Evolutionary conservation across 495 filamentous ascomycete genomes (phyloP).

Genomic region (Podospora didyma): DNA sequence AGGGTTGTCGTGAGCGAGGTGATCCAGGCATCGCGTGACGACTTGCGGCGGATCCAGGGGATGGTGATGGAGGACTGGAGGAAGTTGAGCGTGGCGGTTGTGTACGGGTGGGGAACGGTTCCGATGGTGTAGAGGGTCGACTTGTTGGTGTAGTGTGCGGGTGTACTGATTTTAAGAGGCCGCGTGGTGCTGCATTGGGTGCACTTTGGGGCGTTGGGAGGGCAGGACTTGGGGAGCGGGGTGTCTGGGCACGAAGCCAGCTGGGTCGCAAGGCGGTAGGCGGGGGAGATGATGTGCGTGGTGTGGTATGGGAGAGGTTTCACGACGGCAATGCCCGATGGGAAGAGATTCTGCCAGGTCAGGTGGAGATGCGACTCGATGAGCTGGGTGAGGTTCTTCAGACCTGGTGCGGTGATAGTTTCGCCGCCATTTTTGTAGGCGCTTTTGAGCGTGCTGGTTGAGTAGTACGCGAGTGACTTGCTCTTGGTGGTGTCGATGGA

Average conservation of each 20-base stretch:
- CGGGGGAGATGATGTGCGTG: slow-evolving; percentile 64
- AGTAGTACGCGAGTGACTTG: slow-evolving; percentile 74
- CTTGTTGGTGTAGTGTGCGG: slow-evolving; percentile 55
- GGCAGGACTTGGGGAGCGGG: slow-evolving; percentile 74
- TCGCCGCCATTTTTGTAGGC: slow-evolving; percentile 64
- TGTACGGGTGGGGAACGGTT: slow-evolving; percentile 87
- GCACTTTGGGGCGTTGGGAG: slow-evolving; percentile 73
- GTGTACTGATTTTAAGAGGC: slow-evolving; percentile 54
- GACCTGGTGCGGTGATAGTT: slow-evolving; percentile 55
- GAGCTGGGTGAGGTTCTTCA: slow-evolving; percentile 62
- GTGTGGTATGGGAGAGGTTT: slow-evolving; percentile 72
- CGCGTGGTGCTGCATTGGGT: slow-evolving; percentile 62
- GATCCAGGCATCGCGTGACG: slow-evolving; percentile 79
- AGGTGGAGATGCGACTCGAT: slow-evolving; percentile 85
- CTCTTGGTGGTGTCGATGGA: slow-evolving; percentile 56
- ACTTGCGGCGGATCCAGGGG: slow-evolving; percentile 68
- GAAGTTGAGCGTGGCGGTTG: slow-evolving; percentile 57
- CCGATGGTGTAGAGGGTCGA: slow-evolving; percentile 72
- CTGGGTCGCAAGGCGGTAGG: slow-evolving; percentile 63
- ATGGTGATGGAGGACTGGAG: slow-evolving; percentile 52
- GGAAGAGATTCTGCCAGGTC: slow-evolving; percentile 78
- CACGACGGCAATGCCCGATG: slow-evolving; percentile 67
- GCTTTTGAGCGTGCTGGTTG: slow-evolving; percentile 50
- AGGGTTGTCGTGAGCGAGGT: slow-evolving; percentile 65
- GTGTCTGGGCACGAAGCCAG: slow-evolving; percentile 69